Evolutionary conservation across 495 filamentous ascomycete species (phyloP), one percentile per base, ranked within the genome.

Genomic region (Aspergillus saccharolyticus): DNA sequence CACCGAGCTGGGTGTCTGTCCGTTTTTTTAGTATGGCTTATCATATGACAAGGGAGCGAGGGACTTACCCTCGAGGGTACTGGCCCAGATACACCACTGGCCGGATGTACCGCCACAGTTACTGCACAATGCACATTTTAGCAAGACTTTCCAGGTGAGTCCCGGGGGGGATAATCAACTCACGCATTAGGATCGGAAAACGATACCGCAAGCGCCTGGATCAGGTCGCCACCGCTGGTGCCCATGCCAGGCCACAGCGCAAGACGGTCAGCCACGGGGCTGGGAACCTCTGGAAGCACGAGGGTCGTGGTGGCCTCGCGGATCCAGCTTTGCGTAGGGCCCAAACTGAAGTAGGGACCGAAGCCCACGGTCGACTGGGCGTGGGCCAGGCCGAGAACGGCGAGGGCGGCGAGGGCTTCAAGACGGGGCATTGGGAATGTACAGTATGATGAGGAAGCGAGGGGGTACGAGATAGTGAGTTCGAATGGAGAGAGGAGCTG

Each of bases 211-310:
- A 74, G 56, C 6, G 71, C 66, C 59, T 74, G 71, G 39, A 74
- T 72, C 39, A 74, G 56, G 44, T 74, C 71, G 25, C 71, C 71
- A n/a, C 57, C 63, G 24, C 66, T 70, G 6, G 70, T 74, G 12
- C 69, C 69, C 71, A 74, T 72, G 3, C 71, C 71, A 3, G 70
- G 64, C 71, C 71, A 74, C 10, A 74, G 57, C 2, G 71, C 70
- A 18, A 72, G 64, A 20, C 68, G 66, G 42, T 69, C 67, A 17
- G 61, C 33, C 48, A 63, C 59, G 1, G 68, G 68, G 17, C 60
- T 69, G 2, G 70, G 70, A 9, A 54, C 61, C 8, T 64, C 56
- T 0, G 69, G 69, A 15, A 72, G 58, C 1, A 72, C 63, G 19
- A 74, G 52, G 0, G 71, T 74, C 3, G 71, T 72, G 12, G 49